Evolutionary conservation across 176 grass and related monocot genomes (phyloP).

Genomic region (Miscanthus lutarioriparius): DNA sequence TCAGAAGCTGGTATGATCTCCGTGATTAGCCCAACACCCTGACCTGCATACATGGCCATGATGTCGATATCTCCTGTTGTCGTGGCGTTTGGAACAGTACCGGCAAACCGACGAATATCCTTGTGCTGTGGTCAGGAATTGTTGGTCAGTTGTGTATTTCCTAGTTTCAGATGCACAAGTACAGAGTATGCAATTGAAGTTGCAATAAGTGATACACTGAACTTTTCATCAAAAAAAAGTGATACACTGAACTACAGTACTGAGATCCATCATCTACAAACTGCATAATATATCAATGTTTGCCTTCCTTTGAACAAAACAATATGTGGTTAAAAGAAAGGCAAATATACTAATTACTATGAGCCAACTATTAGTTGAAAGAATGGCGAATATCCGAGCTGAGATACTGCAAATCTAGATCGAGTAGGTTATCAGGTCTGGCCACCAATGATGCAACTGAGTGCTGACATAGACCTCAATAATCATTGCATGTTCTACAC

Average conservation of each 20-base stretch:
- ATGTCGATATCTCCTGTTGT: slow-evolving; percentile 66
- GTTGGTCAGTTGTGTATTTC: slow-evolving; percentile 29
- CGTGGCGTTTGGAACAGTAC: slow-evolving; percentile 80
- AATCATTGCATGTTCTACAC: background rate
- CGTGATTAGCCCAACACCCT: slow-evolving; percentile 74
- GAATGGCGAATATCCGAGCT: background rate
- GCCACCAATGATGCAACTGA: background rate
- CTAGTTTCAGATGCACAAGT: slow-evolving; percentile 28
- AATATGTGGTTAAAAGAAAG: background rate
- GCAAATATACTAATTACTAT: background rate
- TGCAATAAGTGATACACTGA: slow-evolving; percentile 33
- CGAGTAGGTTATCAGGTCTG: background rate
- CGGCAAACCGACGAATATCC: slow-evolving; percentile 66
- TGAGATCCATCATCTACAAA: slow-evolving; percentile 23
- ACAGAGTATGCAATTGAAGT: slow-evolving; percentile 17
- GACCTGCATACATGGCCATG: slow-evolving; percentile 90
- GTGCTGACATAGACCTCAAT: background rate
- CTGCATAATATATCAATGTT: background rate
- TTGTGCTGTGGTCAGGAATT: slow-evolving; percentile 52
- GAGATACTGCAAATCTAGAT: background rate
- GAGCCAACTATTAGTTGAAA: background rate
- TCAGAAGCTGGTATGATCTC: slow-evolving; percentile 71
- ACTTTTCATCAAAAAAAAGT: too few relatives aligned
- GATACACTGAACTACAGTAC: background rate
- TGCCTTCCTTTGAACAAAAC: background rate